Evolutionary conservation across 176 grass and related monocot genomes (phyloP).

Genomic region (Zizania latifolia): DNA sequence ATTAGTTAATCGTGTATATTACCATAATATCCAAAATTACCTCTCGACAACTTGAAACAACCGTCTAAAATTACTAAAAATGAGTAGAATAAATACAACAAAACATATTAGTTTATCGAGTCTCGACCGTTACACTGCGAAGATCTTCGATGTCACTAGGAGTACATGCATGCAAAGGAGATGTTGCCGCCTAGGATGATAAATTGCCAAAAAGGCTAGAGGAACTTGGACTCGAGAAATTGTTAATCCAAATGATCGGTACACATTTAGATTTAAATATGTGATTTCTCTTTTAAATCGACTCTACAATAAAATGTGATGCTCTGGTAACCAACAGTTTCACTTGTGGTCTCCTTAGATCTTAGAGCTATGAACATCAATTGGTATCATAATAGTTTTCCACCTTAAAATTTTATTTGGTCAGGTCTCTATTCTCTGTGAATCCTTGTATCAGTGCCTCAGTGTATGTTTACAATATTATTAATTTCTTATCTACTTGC

Average conservation of each 20-base stretch:
- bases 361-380: background rate
- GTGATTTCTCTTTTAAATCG: too few species aligned
- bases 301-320: too few species aligned
- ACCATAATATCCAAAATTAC: too few species aligned
- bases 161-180: background rate
- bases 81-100: background rate
- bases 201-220: background rate
- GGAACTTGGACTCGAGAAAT: background rate
- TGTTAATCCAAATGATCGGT: background rate
- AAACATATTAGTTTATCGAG: background rate
- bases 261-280: too few species aligned
- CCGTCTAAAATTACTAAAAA: background rate
- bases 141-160: background rate
- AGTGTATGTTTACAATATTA: too few species aligned
- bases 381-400: too few species aligned
- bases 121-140: background rate
- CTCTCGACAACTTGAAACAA: too few species aligned
- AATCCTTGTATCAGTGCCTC: too few species aligned
- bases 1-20: too few species aligned
- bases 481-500: too few species aligned
- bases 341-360: background rate
- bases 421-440: too few species aligned
- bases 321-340: background rate
- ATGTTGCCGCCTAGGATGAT: background rate
- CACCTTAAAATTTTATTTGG: too few species aligned